Percentiles rank a stretch among this genome's conserved stretches.
Evolutionary conservation across 2,329 filamentous ascomycete genomes (phyloP).

Genomic region (Penicillium thymicola): DNA sequence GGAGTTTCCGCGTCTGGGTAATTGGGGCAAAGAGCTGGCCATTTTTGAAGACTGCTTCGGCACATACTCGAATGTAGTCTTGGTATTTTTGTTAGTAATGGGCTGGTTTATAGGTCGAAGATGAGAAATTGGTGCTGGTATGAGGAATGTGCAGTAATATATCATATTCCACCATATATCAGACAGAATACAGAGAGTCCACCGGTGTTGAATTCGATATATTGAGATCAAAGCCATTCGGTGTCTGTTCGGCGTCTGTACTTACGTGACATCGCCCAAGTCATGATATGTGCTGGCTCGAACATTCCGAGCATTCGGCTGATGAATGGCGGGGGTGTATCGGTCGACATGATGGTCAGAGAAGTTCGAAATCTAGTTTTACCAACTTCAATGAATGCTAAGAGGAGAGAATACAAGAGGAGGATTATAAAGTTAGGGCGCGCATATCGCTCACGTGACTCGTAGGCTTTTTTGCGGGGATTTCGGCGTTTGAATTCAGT

Average conservation of each 20-base stretch:
- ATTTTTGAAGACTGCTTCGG: conserved; percentile 33
- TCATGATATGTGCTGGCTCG: conserved; percentile 27
- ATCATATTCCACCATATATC: neutral
- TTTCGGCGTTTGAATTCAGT: neutral
- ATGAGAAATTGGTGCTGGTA: neutral
- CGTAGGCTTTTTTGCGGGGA: neutral
- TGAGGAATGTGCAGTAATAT: neutral
- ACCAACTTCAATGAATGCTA: neutral
- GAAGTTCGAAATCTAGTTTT: neutral
- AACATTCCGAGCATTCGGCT: conserved; percentile 21
- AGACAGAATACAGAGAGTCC: neutral
- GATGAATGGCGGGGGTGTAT: conserved; percentile 11
- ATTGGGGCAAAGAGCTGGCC: conserved; percentile 38
- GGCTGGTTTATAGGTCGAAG: neutral
- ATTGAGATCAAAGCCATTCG: neutral
- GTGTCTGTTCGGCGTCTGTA: conserved; percentile 5
- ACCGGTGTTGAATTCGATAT: neutral
- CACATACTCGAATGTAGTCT: conserved; percentile 34
- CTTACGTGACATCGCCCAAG: conserved; percentile 29
- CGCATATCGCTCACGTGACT: neutral
- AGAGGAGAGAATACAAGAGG: neutral
- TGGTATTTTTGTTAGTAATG: conserved; percentile 9
- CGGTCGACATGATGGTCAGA: conserved; percentile 8
- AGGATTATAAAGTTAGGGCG: neutral
- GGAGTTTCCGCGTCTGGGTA: conserved; percentile 29